phyloP scores from a whole-genome alignment of 768 basidiomycete genomes.

The Pleurotus tuoliensis region DNA sequence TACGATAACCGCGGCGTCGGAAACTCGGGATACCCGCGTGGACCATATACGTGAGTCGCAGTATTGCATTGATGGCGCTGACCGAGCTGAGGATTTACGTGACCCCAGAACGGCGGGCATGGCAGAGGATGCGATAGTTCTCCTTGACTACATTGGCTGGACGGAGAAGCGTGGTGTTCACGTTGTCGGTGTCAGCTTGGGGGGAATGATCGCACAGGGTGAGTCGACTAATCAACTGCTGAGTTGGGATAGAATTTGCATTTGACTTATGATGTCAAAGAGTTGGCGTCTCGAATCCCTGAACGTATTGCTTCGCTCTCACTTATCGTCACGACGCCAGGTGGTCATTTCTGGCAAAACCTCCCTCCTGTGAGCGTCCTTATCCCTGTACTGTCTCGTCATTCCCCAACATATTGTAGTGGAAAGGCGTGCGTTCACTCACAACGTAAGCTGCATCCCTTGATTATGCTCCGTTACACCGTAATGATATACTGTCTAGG shows the following conservation, averaged over 20 bases:
- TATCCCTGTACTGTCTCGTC: background rate
- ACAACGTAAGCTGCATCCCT: conserved; percentile 21
- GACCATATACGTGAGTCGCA: conserved; percentile 68
- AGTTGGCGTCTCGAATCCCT: conserved; percentile 64
- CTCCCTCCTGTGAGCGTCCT: conserved; percentile 54
- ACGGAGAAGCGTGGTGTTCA: conserved; percentile 57
- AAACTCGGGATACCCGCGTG: conserved; percentile 63
- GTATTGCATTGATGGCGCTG: background rate
- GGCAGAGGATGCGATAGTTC: conserved; percentile 68
- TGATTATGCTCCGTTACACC: too few species aligned
- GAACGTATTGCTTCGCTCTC: conserved; percentile 63
- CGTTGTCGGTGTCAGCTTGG: conserved; percentile 71
- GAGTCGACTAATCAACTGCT: background rate
- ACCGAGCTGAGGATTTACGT: background rate
- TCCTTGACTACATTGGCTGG: conserved; percentile 74
- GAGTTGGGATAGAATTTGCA: too few species aligned
- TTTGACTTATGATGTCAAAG: conserved; percentile 29
- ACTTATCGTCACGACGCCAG: conserved; percentile 68
- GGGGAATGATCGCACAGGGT: conserved; percentile 86
- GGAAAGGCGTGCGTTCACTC: conserved; percentile 32
- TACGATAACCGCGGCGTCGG: conserved; percentile 88
- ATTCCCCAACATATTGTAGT: conserved; percentile 14
- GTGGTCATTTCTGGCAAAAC: conserved; percentile 52
- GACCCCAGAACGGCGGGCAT: conserved; percentile 60
- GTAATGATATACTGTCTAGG: conserved; percentile 9